Base-by-base conservation (phyloP, 139 green algal species). In the Tetradesmus obliquus region DNA sequence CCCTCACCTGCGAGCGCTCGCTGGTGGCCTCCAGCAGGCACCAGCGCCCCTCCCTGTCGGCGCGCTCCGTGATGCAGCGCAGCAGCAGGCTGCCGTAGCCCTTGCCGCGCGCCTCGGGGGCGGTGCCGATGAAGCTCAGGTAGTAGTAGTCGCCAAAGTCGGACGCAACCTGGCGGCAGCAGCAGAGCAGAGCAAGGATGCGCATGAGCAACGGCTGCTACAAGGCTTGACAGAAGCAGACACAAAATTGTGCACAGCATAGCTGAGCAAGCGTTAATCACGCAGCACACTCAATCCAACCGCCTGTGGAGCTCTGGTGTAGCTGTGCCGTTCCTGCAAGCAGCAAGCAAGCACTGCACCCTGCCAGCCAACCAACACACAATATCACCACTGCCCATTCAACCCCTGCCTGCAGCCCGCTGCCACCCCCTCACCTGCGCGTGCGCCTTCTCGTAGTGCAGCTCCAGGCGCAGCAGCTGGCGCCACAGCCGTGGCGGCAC, bases 71-170 rank as follows among this genome's bases (percentile, higher is more conserved):
- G 74, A 93, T 93, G 80, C 80, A 13, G 17, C 17, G 53, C 84
- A 93, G 51, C 58, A 93, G 85, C 32, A 84, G 53, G 69, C 74
- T 88, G 57, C 84, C 90, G n/a, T 66, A 74, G 53, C 90, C 90
- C 74, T 45, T 71, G 76, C 90, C 90, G 51, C 90, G 90, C 19
- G 71, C 90, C 19, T 82, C 85, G 8, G 85, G 84, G 20, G 57
- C 20, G 19, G 72, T 93, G 90, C 84, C 90, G 57, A 93, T 91
- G 84, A 93, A 93, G 74, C 55, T 83, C n/a, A 93, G 60, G 84
- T 93, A 93, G 90, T 93, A 93, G 32, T 91, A 93, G 74, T 15
- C 45, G 15, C 90, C 90, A 32, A 51, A 69, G 32, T 60, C 51
- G 2, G 32, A 66, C 4, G 89, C 62, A 7, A 76, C 66, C 66